Conservation (phyloP, 345 rosid species). For the Eucalyptus marginata region DNA sequence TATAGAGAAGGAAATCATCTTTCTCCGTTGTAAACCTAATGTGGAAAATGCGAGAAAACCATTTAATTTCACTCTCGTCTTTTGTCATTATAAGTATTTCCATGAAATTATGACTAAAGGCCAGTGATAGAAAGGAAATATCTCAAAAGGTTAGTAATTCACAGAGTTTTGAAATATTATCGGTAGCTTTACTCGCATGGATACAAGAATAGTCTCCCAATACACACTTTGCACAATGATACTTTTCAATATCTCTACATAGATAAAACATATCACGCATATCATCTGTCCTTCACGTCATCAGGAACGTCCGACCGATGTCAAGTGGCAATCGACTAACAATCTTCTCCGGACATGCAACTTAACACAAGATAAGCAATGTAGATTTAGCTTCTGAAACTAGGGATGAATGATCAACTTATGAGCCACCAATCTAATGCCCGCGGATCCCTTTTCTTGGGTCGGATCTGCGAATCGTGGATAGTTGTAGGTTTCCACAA, state of each 20-base stretch:
- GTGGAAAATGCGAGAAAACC: not conserved
- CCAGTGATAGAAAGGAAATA: not conserved
- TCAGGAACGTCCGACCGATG: rapidly evolving
- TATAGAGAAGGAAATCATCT: not conserved
- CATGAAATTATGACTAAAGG: not conserved
- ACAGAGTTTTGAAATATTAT: not conserved
- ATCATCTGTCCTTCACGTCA: not conserved
- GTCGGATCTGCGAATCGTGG: not conserved
- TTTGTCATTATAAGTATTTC: not conserved
- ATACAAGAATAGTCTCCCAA: rapidly evolving
- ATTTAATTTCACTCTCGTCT: not conserved
- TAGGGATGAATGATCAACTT: not conserved
- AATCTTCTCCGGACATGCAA: not conserved
- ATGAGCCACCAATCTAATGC: not conserved
- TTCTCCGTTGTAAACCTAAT: not conserved
- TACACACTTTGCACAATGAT: not conserved
- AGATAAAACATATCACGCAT: not conserved
- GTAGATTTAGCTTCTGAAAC: not conserved
- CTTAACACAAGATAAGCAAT: not conserved
- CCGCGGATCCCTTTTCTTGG: not conserved
- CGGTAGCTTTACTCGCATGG: rapidly evolving
- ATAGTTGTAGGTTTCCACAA: not conserved
- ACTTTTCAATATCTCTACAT: not conserved
- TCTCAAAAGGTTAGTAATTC: not conserved
- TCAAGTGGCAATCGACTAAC: not conserved